phyloP scores from a whole-genome alignment of 805 yeast genomes.

The Zygosaccharomyces rouxii region DNA sequence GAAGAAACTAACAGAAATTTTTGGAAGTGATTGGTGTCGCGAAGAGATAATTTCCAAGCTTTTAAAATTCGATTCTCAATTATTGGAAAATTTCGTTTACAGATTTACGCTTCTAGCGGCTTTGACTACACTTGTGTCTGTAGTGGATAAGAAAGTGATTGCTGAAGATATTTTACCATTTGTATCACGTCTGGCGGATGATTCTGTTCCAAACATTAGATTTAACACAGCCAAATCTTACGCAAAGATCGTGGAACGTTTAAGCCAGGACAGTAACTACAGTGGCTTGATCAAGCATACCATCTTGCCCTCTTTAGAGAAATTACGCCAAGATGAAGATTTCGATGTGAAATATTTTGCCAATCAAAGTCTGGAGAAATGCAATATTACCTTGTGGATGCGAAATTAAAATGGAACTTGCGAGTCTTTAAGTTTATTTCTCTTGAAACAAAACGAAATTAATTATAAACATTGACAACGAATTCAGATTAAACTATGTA shows the following conservation, averaged over 20 bases:
- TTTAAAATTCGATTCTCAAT: slow-evolving; percentile 42
- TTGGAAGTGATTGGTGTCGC: slow-evolving; percentile 93
- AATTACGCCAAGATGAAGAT: slow-evolving; percentile 67
- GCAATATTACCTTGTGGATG: slow-evolving; percentile 17
- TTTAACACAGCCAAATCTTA: slow-evolving; percentile 91
- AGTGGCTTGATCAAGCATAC: slow-evolving; percentile 43
- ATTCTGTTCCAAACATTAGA: slow-evolving; percentile 90
- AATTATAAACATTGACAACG: not conserved
- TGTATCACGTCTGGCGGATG: slow-evolving; percentile 63
- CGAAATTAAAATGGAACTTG: not conserved
- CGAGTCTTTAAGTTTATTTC: not conserved
- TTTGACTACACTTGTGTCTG: slow-evolving; percentile 75
- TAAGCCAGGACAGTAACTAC: slow-evolving; percentile 35
- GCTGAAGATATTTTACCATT: slow-evolving; percentile 72
- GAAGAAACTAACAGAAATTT: slow-evolving; percentile 72
- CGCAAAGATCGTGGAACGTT: slow-evolving; percentile 52
- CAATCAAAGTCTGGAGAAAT: slow-evolving; percentile 49
- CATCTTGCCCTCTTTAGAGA: slow-evolving; percentile 61
- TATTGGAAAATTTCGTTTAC: slow-evolving; percentile 69
- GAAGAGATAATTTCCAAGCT: slow-evolving; percentile 75
- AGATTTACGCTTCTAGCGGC: slow-evolving; percentile 89
- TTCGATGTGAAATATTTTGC: slow-evolving; percentile 89
- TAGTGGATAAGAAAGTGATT: slow-evolving; percentile 53
- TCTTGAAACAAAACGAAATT: not conserved
- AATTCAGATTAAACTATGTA: not conserved